A percentile compares a stretch with the other conserved stretches of the same genome.
These are phyloP conservation scores for Candida succiphila DNA, from an alignment of 805 yeast genomes.

Conservation along the genomic window DNA sequence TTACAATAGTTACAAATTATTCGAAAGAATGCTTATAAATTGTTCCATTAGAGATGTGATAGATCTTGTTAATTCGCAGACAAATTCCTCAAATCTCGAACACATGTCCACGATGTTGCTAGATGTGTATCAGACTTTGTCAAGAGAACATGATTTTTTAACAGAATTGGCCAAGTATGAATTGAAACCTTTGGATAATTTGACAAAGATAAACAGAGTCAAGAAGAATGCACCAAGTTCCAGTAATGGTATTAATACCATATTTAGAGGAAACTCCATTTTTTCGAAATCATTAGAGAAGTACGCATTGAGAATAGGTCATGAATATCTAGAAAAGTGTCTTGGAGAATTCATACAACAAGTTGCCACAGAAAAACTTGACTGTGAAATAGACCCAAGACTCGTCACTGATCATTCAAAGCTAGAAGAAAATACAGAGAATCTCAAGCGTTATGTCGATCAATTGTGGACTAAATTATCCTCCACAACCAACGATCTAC, in stretches of 20 bases:
- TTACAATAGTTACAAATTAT: slow-evolving; percentile 44
- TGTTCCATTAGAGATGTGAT: slow-evolving; percentile 45
- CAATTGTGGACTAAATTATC: slow-evolving; percentile 60
- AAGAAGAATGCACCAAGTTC: slow-evolving; percentile 17
- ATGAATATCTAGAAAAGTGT: slow-evolving; percentile 62
- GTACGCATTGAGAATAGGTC: slow-evolving; percentile 69
- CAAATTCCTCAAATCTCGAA: slow-evolving; percentile 32
- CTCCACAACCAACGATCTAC: slow-evolving; percentile 64
- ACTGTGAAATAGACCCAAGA: slow-evolving; percentile 77
- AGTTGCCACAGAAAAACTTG: slow-evolving; percentile 36
- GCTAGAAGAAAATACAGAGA: slow-evolving; percentile 29
- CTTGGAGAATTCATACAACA: slow-evolving; percentile 59
- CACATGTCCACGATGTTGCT: slow-evolving; percentile 48
- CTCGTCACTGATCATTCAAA: slow-evolving; percentile 12
- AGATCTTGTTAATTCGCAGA: slow-evolving; percentile 29
- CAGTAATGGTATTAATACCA: slow-evolving; percentile 41
- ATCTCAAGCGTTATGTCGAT: slow-evolving; percentile 39
- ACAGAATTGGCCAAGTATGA: slow-evolving; percentile 59
- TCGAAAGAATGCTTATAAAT: slow-evolving; percentile 51
- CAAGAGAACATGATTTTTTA: slow-evolving; percentile 66
- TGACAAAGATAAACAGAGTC: slow-evolving; percentile 31
- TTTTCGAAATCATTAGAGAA: slow-evolving; percentile 75
- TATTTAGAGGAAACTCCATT: slow-evolving; percentile 80
- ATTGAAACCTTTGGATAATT: slow-evolving; percentile 36
- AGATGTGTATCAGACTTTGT: slow-evolving; percentile 66